phyloP scores from a whole-genome alignment of 805 yeast genomes.

The Phaffomyces antillensis region DNA sequence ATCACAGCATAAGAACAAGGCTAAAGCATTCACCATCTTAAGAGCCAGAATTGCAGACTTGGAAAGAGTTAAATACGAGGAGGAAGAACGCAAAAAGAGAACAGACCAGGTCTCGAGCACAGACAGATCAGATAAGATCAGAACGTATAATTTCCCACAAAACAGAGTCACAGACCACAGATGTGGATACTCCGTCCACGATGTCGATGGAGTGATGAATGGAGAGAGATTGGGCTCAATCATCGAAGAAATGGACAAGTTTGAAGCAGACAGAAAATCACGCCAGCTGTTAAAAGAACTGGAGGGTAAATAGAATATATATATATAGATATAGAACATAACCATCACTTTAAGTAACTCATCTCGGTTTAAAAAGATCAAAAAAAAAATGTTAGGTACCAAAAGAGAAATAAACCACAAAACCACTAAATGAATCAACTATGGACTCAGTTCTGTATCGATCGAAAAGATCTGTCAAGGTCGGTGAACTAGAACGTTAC shows the following conservation, averaged over 20 bases:
- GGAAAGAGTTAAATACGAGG: slow-evolving; percentile 59
- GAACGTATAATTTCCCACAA: slow-evolving; percentile 92
- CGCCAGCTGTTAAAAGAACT: slow-evolving; percentile 18
- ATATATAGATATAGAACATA: not conserved
- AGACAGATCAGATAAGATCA: slow-evolving; percentile 84
- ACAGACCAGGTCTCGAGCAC: slow-evolving; percentile 82
- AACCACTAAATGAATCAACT: not conserved
- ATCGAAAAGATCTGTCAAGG: slow-evolving; percentile 37
- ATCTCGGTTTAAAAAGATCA: not conserved
- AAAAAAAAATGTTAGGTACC: no score
- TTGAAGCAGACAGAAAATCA: slow-evolving; percentile 40
- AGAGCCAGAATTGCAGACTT: slow-evolving; percentile 79
- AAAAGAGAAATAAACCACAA: not conserved
- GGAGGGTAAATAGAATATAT: slow-evolving; percentile 2
- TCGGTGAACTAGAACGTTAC: slow-evolving; percentile 56
- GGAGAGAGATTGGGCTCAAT: slow-evolving; percentile 54
- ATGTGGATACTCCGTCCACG: slow-evolving; percentile 74
- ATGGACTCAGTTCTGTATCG: slow-evolving; percentile 25
- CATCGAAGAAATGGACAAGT: slow-evolving; percentile 42
- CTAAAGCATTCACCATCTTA: slow-evolving; percentile 79
- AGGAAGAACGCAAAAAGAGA: slow-evolving; percentile 58
- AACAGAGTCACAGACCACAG: slow-evolving; percentile 92
- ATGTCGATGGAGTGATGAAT: slow-evolving; percentile 56
- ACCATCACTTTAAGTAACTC: not conserved
- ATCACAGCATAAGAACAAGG: slow-evolving; percentile 91